These are phyloP conservation scores for Penicillium vulpinum DNA, from an alignment of 2,329 filamentous ascomycete genomes.

Conservation along the genomic window DNA sequence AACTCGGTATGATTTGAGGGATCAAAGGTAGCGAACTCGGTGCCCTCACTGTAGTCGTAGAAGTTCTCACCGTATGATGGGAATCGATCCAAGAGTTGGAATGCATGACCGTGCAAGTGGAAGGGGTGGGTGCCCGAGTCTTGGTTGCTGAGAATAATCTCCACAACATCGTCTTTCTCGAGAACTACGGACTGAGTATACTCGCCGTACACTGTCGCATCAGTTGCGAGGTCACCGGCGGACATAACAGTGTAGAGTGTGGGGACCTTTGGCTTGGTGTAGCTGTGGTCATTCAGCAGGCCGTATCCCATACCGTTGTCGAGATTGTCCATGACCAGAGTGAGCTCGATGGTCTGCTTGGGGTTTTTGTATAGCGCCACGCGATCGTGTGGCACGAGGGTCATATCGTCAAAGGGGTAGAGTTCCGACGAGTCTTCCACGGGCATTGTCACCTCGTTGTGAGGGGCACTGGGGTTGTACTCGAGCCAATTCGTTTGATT, in stretches of 20 bases:
- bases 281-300: constrained; percentile 73
- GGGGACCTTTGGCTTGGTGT: constrained; percentile 61
- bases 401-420: constrained; percentile 71
- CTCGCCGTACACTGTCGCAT: constrained; percentile 2
- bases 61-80: not conserved
- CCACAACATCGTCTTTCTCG: not conserved
- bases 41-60: not conserved
- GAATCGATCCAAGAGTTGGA: not conserved
- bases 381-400: constrained; percentile 68
- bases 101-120: not conserved
- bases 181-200: constrained; percentile 5
- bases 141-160: constrained; percentile 5
- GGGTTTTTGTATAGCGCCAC: constrained; percentile 61
- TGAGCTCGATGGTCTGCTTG: constrained; percentile 54
- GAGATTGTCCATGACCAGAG: constrained; percentile 45
- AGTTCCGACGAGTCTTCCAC: constrained; percentile 48
- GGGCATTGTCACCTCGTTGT: constrained; percentile 27
- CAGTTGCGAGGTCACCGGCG: constrained; percentile 52
- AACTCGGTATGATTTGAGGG: constrained; percentile 39
- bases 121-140: constrained; percentile 3
- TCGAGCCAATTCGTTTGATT: constrained; percentile 64
- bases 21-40: not conserved
- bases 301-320: constrained; percentile 3
- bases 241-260: constrained; percentile 72
- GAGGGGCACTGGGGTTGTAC: constrained; percentile 52